Evolutionary conservation across 192 early-diverging fungal genomes (phyloP), one percentile per base, ranked within the genome.

Genomic region (Obelidium mucronatum): DNA sequence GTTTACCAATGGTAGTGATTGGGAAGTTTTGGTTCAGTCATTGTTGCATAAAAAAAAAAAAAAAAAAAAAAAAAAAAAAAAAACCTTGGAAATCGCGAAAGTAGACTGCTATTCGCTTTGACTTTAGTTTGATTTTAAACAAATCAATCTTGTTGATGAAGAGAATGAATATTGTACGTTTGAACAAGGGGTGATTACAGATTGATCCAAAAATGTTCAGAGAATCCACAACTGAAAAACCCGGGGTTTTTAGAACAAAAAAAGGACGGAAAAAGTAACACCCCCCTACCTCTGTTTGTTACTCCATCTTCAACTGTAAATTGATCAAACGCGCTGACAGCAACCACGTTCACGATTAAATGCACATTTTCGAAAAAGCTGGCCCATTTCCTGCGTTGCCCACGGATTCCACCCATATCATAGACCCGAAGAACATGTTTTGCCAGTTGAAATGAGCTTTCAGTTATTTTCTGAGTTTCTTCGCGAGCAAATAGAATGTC

Each of bases 401-500:
- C 83, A 42, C 88, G 81, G 69, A 91, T 90, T 30, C 89, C 89
- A 24, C 90, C 90, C 0, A 91, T 87, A 80, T 91, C 89, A 67
- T 75, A 91, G 72, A 91, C 87, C 66, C 84, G 85, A 69, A 76
- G 69, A 24, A 75, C 75, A 17, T 78, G 67, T 19, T 73, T 65
- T 24, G 88, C 79, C 40, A 91, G 84, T n/a, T 87, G 72, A 42
- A 93, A 90, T 40, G 80, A 66, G 31, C 83, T 86, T 68, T 93
- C 92, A 1, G 90, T 83, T 15, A 93, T 89, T 28, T 84, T 85
- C 37, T 87, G 66, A 30, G 92, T 93, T 79, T 85, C 83, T 31
- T 91, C 85, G 74, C 92, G 81, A n/a, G 89, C 82, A 55, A 81
- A 79, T 24, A 93, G 78, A 40, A 93, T 92, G 76, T 93, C 92